Conservation (phyloP, 768 basidiomycete species). For the Termitomyces sp. region DNA sequence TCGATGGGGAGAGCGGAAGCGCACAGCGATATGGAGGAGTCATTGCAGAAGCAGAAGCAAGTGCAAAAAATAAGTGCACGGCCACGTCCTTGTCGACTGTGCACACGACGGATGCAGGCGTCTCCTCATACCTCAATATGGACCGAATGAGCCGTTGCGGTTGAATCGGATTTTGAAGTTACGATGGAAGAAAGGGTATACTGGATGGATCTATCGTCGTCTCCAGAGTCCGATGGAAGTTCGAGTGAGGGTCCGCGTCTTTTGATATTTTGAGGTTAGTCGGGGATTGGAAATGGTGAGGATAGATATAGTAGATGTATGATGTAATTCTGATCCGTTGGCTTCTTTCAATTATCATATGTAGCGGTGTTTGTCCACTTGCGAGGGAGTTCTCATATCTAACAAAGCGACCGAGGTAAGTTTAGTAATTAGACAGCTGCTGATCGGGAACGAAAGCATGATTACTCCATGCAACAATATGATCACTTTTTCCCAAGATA, state of each 20-base stretch:
- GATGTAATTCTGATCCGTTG: no score
- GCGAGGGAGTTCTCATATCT: no score
- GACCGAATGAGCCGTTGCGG: no score
- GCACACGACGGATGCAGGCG: not conserved
- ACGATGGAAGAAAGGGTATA: not conserved
- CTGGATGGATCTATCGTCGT: not conserved
- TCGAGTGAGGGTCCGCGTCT: not conserved
- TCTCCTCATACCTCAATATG: not conserved
- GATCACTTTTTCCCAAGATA: no score
- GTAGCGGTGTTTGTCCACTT: no score
- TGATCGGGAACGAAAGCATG: no score
- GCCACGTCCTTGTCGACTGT: not conserved
- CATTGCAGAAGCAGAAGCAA: not conserved
- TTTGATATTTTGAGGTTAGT: not conserved
- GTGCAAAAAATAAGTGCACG: not conserved
- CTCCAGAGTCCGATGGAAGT: not conserved
- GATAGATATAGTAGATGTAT: no score
- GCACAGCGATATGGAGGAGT: not conserved
- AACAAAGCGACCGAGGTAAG: no score
- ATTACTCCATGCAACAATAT: no score
- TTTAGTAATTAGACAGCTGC: no score
- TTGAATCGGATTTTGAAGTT: not conserved
- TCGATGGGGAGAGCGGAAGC: not conserved
- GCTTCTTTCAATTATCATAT: no score
- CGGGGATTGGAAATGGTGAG: not conserved